phyloP scores from a whole-genome alignment of 2,329 filamentous ascomycete genomes.

The Colletotrichum karsti region DNA sequence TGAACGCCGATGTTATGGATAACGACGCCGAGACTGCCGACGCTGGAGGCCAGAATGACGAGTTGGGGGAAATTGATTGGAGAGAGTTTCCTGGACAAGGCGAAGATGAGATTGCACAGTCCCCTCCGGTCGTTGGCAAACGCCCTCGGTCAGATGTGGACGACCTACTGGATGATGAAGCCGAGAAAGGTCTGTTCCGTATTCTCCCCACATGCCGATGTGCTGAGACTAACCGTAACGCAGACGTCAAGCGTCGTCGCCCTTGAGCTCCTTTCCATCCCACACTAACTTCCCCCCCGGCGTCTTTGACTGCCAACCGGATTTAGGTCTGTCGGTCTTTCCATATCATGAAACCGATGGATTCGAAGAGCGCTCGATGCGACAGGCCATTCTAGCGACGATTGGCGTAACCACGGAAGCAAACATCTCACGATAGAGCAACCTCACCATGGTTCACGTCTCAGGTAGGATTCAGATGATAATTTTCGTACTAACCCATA shows the following conservation, averaged over 20 bases:
- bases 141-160: slow-evolving; percentile 34
- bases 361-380: background rate
- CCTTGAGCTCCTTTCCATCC: slow-evolving; percentile 23
- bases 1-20: slow-evolving; percentile 27
- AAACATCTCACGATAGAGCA: background rate
- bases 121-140: slow-evolving; percentile 29
- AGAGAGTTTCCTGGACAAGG: slow-evolving; percentile 33
- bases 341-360: background rate
- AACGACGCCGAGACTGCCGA: background rate
- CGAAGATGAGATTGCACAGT: slow-evolving; percentile 21
- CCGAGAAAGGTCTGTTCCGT: slow-evolving; percentile 32
- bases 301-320: background rate
- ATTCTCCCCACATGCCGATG: background rate
- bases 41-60: background rate
- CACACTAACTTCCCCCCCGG: slow-evolving; percentile 17
- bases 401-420: background rate
- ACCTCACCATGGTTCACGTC: background rate
- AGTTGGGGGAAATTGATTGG: slow-evolving; percentile 37
- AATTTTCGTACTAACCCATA: slow-evolving; percentile 22
- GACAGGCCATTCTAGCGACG: background rate
- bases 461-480: slow-evolving; percentile 20
- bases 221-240: slow-evolving; percentile 15
- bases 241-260: slow-evolving; percentile 37
- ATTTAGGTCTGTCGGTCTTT: slow-evolving; percentile 8
- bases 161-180: slow-evolving; percentile 30